Percentiles rank a stretch among this genome's conserved stretches.
These are phyloP conservation scores for Omphalotus guepiniiformis DNA, from an alignment of 768 basidiomycete species.

Conservation along the genomic window DNA sequence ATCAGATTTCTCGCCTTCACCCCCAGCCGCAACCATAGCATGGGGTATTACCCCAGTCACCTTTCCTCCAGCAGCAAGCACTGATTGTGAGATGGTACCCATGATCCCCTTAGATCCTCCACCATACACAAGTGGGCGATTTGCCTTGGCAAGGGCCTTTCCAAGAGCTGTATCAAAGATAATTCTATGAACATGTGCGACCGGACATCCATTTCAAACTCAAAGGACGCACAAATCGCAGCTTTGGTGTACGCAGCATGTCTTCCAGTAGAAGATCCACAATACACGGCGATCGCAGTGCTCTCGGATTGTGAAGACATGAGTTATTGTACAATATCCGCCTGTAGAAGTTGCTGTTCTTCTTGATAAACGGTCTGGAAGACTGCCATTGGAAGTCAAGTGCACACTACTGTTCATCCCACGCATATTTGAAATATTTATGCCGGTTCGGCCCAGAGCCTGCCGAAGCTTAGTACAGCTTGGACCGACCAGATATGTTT, in stretches of 20 bases:
- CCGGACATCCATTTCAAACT: conserved; percentile 2
- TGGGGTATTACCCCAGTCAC: conserved; percentile 77
- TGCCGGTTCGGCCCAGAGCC: too few relatives aligned
- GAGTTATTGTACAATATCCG: too few relatives aligned
- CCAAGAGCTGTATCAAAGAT: conserved; percentile 54
- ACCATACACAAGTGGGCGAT: conserved; percentile 77
- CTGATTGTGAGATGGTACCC: conserved; percentile 73
- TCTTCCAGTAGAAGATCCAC: conserved; percentile 71
- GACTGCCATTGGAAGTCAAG: too few relatives aligned
- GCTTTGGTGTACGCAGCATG: conserved; percentile 59
- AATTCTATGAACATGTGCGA: neutral
- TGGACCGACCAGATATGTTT: too few relatives aligned
- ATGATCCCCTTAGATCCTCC: conserved; percentile 83
- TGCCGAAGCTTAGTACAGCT: too few relatives aligned
- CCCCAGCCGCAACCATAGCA: conserved; percentile 67
- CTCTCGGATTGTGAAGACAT: neutral
- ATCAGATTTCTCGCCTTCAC: conserved; percentile 48
- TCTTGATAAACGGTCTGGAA: too few relatives aligned
- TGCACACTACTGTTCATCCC: too few relatives aligned
- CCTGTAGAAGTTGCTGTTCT: too few relatives aligned
- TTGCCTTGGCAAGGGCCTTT: conserved; percentile 55
- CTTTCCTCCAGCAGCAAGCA: conserved; percentile 59
- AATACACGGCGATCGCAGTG: conserved; percentile 73
- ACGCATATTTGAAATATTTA: too few relatives aligned
- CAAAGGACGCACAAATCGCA: conserved; percentile 57